phyloP scores from a whole-genome alignment of 805 yeast genomes.

The Metschnikowia dekortorum region DNA sequence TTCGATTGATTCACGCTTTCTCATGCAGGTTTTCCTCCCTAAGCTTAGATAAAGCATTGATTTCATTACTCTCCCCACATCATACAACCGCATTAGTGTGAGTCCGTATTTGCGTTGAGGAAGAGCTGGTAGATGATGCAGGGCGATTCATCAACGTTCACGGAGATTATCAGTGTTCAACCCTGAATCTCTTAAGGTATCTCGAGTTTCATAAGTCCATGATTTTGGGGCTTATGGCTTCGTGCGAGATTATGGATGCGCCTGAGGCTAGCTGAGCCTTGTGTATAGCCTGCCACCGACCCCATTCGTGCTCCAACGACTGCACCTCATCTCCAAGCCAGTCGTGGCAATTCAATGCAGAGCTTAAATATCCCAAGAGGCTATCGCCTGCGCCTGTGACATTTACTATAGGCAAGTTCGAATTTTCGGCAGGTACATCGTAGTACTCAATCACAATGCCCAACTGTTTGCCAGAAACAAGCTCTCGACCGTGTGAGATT shows the following conservation, averaged over 20 bases:
- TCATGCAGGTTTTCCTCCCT: too few species aligned
- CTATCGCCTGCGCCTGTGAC: conserved; percentile 93
- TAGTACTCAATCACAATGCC: conserved; percentile 66
- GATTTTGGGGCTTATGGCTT: conserved; percentile 9
- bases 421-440: conserved; percentile 35
- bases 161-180: too few species aligned
- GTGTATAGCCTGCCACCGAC: conserved; percentile 31
- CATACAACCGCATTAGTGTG: too few species aligned
- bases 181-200: too few species aligned
- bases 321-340: conserved; percentile 25
- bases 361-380: conserved; percentile 58
- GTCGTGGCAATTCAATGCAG: conserved; percentile 25
- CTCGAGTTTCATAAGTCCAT: not conserved
- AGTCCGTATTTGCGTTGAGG: too few species aligned
- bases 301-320: conserved; percentile 33
- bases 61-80: too few species aligned
- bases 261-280: conserved; percentile 42
- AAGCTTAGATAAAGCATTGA: too few species aligned
- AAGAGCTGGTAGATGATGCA: too few species aligned
- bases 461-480: conserved; percentile 19
- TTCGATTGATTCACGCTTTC: too few species aligned
- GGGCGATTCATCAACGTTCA: too few species aligned
- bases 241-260: conserved; percentile 7
- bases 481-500: conserved; percentile 18
- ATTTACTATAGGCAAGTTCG: conserved; percentile 40